These are phyloP conservation scores for Helotiales sp. DNA, from an alignment of 2,329 filamentous ascomycete species.

Conservation along the genomic window DNA sequence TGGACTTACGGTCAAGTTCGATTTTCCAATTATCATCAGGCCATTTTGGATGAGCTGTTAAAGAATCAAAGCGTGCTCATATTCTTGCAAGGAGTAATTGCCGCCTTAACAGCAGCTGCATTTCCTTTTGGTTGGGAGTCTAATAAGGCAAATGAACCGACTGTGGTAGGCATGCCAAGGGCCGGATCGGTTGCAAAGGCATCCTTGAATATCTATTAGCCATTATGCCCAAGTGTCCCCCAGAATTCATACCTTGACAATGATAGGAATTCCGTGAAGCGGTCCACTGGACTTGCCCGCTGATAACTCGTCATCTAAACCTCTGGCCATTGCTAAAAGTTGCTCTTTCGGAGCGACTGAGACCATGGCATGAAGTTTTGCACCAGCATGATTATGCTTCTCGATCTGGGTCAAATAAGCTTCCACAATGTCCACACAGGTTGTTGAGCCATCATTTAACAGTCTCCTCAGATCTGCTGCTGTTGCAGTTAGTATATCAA, in stretches of 20 bases:
- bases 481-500: background rate
- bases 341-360: slow-evolving; percentile 36
- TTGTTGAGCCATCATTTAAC: background rate
- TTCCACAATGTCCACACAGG: slow-evolving; percentile 24
- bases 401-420: slow-evolving; percentile 28
- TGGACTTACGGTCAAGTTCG: slow-evolving; percentile 38
- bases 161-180: slow-evolving; percentile 55
- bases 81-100: background rate
- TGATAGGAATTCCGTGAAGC: slow-evolving; percentile 61
- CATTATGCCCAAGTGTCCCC: too few species aligned
- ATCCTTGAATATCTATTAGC: slow-evolving; percentile 43
- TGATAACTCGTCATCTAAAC: slow-evolving; percentile 46
- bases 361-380: slow-evolving; percentile 45
- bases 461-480: background rate
- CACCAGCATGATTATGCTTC: slow-evolving; percentile 31
- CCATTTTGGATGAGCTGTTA: slow-evolving; percentile 61
- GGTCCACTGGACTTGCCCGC: slow-evolving; percentile 48
- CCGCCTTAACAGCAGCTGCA: background rate
- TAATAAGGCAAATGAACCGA: slow-evolving; percentile 54
- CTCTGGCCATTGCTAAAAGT: slow-evolving; percentile 47
- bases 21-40: slow-evolving; percentile 44
- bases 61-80: background rate
- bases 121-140: slow-evolving; percentile 42
- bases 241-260: slow-evolving; percentile 47
- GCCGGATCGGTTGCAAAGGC: slow-evolving; percentile 54